Base-by-base conservation (phyloP, 768 basidiomycete species). In the Cystobasidiopsis lactophilus region DNA sequence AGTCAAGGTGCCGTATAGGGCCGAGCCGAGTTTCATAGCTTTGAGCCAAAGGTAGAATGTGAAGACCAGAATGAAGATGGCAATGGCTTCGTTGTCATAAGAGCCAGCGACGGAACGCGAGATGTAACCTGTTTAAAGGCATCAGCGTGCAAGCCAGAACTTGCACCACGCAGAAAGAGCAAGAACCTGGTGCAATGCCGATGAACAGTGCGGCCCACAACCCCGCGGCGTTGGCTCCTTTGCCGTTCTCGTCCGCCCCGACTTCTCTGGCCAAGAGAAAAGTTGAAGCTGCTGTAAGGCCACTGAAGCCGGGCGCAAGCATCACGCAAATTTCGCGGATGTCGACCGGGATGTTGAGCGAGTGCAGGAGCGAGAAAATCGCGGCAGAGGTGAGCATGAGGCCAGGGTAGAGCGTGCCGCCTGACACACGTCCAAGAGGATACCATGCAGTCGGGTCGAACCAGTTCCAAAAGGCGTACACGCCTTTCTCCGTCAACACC, bases 401-500 rank as follows among this genome's bases (percentile, higher is more conserved):
- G 57, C 93, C 93, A 18, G 93, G 93, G 65, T 95, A 98, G 62
- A 98, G 83, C 14, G 93, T 98, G 48, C 91, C 91, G 50, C 93
- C 93, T 40, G 96, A 93, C 47, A 93, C 88, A 62, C 93, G 85
- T 41, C 93, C 93, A 0, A 98, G 77, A 11, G 93, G 93, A 62
- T 98, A 96, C 93, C 93, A 98, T 60, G 91, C 91, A 3, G 91
- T 93, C 21, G 89, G 89, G 68, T 98, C 93, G 65, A 98, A 98
- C 93, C 93, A 98, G 65, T 98, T 98, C 93, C 93, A 98, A 70
- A 98, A 96, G 78, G 83, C 91, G 72, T 95, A 89, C 71, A 98
- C 96, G 18, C 93, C 93, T 61, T 95, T 73, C 11, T 82, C 75
- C 26, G 88, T 83, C 41, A 98, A 71, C 14, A 98, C 80, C 62